Evolutionary conservation across 2,329 filamentous ascomycete genomes (phyloP).

Genomic region (Chrysosporium queenslandicum): DNA sequence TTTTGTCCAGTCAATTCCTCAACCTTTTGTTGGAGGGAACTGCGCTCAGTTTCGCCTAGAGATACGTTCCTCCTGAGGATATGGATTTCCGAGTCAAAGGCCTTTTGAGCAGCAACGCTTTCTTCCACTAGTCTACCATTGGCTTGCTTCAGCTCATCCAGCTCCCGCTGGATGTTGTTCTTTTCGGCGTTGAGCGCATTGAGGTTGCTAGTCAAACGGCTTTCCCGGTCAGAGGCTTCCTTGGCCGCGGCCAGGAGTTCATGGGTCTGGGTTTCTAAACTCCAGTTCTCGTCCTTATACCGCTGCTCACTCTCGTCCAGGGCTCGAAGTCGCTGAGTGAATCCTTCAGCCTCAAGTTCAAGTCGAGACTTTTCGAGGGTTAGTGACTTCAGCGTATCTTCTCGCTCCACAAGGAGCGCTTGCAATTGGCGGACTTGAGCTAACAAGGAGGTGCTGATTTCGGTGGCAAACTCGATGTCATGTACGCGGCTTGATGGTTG

Average conservation of each 20-base stretch:
- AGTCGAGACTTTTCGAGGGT: constrained; percentile 67
- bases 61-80: constrained; percentile 69
- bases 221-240: constrained; percentile 71
- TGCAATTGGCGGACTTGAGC: constrained; percentile 91
- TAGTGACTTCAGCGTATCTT: constrained; percentile 68
- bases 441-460: constrained; percentile 89
- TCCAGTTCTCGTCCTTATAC: constrained; percentile 99
- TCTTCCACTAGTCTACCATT: constrained; percentile 75
- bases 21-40: constrained; percentile 70
- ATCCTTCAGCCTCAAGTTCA: constrained; percentile 69
- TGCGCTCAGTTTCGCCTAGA: constrained; percentile 66
- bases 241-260: constrained; percentile 65
- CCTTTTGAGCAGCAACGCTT: constrained; percentile 63
- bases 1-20: constrained; percentile 85
- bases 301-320: constrained; percentile 90
- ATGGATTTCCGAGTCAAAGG: constrained; percentile 80
- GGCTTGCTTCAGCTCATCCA: constrained; percentile 77
- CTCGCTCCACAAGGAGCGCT: constrained; percentile 70
- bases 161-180: constrained; percentile 64
- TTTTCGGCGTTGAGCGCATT: constrained; percentile 65
- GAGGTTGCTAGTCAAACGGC: constrained; percentile 65
- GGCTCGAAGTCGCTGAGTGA: constrained; percentile 67
- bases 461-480: constrained; percentile 96
- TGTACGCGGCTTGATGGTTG: constrained; percentile 80
- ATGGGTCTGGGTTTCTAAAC: constrained; percentile 82